phyloP scores from a whole-genome alignment of 495 filamentous ascomycete species.

The Xylaria bambusicola region DNA sequence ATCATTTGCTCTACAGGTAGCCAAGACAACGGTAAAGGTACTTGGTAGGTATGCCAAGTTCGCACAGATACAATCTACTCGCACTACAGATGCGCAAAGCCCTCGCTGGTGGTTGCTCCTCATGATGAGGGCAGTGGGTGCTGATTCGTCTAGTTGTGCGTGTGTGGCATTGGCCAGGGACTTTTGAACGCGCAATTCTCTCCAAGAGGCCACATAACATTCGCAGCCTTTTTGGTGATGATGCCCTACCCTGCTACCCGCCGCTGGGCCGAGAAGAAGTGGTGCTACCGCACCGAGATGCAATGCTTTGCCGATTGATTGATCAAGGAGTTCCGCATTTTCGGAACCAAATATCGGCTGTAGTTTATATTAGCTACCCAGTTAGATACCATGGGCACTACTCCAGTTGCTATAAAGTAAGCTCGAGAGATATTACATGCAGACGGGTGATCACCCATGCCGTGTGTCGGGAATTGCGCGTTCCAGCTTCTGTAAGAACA shows the following conservation, averaged over 20 bases:
- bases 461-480: not conserved
- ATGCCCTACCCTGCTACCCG: not conserved
- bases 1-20: not conserved
- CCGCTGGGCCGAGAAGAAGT: not conserved
- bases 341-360: slow-evolving; percentile 8
- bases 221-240: not conserved
- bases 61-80: too few relatives aligned
- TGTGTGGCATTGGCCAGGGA: not conserved
- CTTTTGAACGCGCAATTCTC: slow-evolving; percentile 11
- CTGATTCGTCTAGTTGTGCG: not conserved
- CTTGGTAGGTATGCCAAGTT: too few relatives aligned
- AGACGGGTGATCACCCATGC: not conserved
- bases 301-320: slow-evolving; percentile 13
- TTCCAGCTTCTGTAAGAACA: not conserved
- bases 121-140: not conserved
- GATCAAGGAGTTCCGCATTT: slow-evolving; percentile 15
- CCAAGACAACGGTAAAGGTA: not conserved
- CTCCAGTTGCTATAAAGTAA: not conserved
- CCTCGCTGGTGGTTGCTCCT: not conserved
- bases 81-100: too few relatives aligned
- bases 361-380: slow-evolving; percentile 4
- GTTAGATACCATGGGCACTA: too few relatives aligned
- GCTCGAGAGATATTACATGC: not conserved
- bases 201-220: too few relatives aligned
- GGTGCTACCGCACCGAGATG: slow-evolving; percentile 9